These are phyloP conservation scores for Papiliotrema fonsecae DNA, from an alignment of 1,284 basidiomycete genomes.

Conservation along the genomic window DNA sequence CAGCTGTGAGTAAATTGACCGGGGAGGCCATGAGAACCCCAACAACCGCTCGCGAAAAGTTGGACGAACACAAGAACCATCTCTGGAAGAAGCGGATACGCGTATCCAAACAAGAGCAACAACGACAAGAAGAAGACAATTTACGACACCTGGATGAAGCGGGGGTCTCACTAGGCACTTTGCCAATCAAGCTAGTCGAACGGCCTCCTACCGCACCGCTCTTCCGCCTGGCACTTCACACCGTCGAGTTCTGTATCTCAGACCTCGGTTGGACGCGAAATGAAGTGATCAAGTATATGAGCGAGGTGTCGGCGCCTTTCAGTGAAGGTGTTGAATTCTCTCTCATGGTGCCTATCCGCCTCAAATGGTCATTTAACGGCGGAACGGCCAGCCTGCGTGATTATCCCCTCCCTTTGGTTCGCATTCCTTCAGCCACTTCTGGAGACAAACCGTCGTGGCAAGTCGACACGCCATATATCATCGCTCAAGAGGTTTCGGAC, in stretches of 20 bases:
- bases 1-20: slow-evolving; percentile 17
- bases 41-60: slow-evolving; percentile 66
- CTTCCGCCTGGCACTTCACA: slow-evolving; percentile 63
- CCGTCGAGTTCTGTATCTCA: slow-evolving; percentile 58
- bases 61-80: slow-evolving; percentile 69
- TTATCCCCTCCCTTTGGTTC: slow-evolving; percentile 55
- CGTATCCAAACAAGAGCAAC: slow-evolving; percentile 49
- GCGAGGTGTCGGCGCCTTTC: slow-evolving; percentile 51
- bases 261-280: slow-evolving; percentile 53
- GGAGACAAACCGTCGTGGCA: slow-evolving; percentile 18
- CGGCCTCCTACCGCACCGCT: slow-evolving; percentile 62
- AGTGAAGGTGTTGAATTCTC: slow-evolving; percentile 68
- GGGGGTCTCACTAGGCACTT: slow-evolving; percentile 14
- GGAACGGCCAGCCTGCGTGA: slow-evolving; percentile 70
- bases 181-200: slow-evolving; percentile 52
- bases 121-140: slow-evolving; percentile 49
- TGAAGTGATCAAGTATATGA: slow-evolving; percentile 54
- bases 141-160: slow-evolving; percentile 35
- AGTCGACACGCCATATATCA: slow-evolving; percentile 72
- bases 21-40: slow-evolving; percentile 55
- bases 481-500: slow-evolving; percentile 83
- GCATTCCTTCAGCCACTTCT: slow-evolving; percentile 42
- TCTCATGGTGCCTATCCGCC: slow-evolving; percentile 75
- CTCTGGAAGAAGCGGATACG: slow-evolving; percentile 65
- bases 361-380: slow-evolving; percentile 65